Evolutionary conservation across 2,329 filamentous ascomycete genomes (phyloP), one percentile per base, ranked within the genome.

Genomic region (Paecilomyces sp.): DNA sequence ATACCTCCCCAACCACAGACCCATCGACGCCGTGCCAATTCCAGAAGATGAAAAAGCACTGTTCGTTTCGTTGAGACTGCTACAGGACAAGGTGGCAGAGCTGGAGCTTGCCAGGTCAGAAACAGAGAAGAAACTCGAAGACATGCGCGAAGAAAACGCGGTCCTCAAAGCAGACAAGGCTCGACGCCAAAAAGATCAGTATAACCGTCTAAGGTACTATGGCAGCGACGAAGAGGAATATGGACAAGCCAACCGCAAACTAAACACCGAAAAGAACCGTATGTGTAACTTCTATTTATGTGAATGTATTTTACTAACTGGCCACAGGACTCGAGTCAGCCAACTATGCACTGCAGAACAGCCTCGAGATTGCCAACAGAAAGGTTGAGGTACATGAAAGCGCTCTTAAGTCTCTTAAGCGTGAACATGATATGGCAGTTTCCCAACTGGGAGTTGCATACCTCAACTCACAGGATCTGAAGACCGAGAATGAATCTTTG

Each of bases 31-130:
- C 12, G 75, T 86, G 11, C 79, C 83, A 0, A 78, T 87, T 54
- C 85, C 85, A 0, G 78, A 82, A 12, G 84, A 88, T 55, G 85
- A 88, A 63, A 85, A 87, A 69, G 81, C 81, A 2, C 80, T 88
- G 55, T 85, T 85, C 66, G 78, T 83, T n/a, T 84, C 83, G 11
- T 74, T 88, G 15, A 79, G 85, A 57, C 72, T 84, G 18, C 71
- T 87, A 11, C 80, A 85, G 63, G 83, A 85, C 51, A 84, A 83
- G 66, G 79, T 86, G 50, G 74, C 79, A 0, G 76, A 82, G 56
- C 74, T 87, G 54, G 84, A 88, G 66, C 72, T 75, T 57, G 81
- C 83, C 62, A 84, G 83, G 58, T 78, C 77, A 6, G 79, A 83
- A 56, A 70, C 73, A 5, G 80, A 83, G 61, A 77, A 72, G 64